Conservation (phyloP, 305 asterid species). For the Solanum hybrid region DNA sequence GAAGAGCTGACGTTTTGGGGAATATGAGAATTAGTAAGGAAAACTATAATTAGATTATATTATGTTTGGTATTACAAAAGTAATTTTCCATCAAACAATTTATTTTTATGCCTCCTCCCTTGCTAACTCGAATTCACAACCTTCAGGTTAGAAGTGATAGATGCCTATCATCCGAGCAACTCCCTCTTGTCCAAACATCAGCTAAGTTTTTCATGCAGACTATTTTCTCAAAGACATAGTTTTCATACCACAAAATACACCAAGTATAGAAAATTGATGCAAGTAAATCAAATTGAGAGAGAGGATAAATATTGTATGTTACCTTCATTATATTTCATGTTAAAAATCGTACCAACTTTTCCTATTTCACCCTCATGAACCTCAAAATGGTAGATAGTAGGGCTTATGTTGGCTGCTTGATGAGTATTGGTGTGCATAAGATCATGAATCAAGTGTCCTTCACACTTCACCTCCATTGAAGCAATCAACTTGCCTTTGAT, state of each 20-base stretch:
- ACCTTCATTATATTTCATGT: not conserved
- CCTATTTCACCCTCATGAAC: not conserved
- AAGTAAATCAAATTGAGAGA: not conserved
- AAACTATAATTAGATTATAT: no score
- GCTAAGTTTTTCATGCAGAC: not conserved
- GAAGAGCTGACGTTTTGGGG: not conserved
- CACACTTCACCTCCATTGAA: not conserved
- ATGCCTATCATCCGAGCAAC: not conserved
- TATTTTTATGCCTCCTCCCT: no score
- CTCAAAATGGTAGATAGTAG: not conserved
- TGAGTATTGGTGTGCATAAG: not conserved
- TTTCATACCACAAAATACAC: not conserved
- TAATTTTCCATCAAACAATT: not conserved
- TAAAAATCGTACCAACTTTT: no score
- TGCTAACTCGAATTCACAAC: not conserved
- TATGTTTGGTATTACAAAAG: not conserved
- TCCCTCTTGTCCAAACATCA: not conserved
- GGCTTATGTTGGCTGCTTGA: not conserved
- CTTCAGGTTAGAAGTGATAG: not conserved
- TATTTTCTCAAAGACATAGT: not conserved
- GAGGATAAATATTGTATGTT: not conserved
- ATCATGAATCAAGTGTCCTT: not conserved
- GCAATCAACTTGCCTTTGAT: not conserved
- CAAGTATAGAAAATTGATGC: not conserved
- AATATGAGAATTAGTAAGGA: not conserved